Evolutionary conservation across 129 eudicot species (phyloP), one percentile per base, ranked within the genome.

Genomic region (Artemisia argyi): DNA sequence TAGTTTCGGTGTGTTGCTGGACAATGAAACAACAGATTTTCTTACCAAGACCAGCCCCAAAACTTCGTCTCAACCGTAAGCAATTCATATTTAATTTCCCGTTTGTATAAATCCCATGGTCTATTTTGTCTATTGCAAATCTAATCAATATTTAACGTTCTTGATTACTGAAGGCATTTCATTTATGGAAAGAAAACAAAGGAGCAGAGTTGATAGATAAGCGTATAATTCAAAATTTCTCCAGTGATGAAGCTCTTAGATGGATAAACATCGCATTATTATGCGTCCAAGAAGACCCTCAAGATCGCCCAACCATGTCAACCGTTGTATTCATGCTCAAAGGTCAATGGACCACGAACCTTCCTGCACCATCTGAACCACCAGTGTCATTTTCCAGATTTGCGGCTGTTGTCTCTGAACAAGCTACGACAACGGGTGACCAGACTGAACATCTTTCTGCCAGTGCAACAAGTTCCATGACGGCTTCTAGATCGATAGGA

Each of bases 261-360:
- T 71, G 83, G 77, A 69, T 83, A 8, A 71, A 72, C 16, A 73
- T 78, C 2, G 86, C 77, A 7, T 17, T 82, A 20, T 64, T 82
- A 16, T 83, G 86, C 5, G 83, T 83, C 15, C 83, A 83, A 78
- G 77, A 70, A 32, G 83, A 78, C 10, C 74, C 83, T 6, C 46
- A 53, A 5, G 73, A 66, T 11, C 78, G 86, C 22, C 86, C 86
- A n/a, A 78, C 83, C 18, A 83, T 83, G 83, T 64, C 76, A 17
- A 44, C 77, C 0, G 81, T 78, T 16, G 78, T 74, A 19, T 56
- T 70, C 30, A 74, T 78, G 83, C 82, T 83, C 1, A 77, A 74
- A 51, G 76, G 80, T 35, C 73, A 78, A 65, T 55, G 78, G 82
- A 47, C 69, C 13, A 3, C 70, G 9, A 78, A 61, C 66, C 73